Base-by-base conservation (phyloP, 2,329 filamentous ascomycete species). In the Hypomyces rosellus region DNA sequence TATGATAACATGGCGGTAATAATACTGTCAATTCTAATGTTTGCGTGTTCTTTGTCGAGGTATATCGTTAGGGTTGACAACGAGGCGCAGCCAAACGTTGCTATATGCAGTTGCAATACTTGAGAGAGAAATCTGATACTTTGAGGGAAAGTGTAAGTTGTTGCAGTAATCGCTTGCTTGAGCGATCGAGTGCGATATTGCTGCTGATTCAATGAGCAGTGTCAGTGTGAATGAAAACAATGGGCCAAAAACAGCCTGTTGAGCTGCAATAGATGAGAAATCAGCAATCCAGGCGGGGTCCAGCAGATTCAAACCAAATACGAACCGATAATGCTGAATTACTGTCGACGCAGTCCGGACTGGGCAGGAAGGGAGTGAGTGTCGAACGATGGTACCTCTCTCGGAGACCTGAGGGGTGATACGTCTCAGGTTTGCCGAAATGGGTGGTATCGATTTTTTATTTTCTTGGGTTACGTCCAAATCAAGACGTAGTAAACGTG, bases 1-100 rank as follows among this genome's bases (percentile, higher is more conserved):
- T 52, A 52, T 18, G 34, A 42, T 46, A 41, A 55, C 63, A 65
- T 65, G 54, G 55, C 59, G 42, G 18, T 46, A 43, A 47, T 22
- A 14, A 36, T 36, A 20, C 13, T 42, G 12, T 18, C 39, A 9
- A 42, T 37, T 40, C 30, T 34, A 12, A 34, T 39, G 37, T 7
- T 16, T 47, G 16, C 16, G 20, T 45, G 33, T 18, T 36, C 36
- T 34, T 38, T 11, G 18, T 48, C 25, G 18, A 45, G 22, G 34
- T 18, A 14, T 9, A 15, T n/a, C 7, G 14, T 45, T 51, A 44
- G 34, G 45, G 15, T 37, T 40, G 12, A 41, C 45, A 47, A 40
- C 45, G 45, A 48, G 45, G 49, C 36, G 9, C 36, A 38, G 36
- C 36, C 36, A 38, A 38, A 38, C 36, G 36, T 38, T 38, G 36